These are phyloP conservation scores for Pelagomonas calceolata DNA, from an alignment of 108 stramenopile species.

Conservation along the genomic window DNA sequence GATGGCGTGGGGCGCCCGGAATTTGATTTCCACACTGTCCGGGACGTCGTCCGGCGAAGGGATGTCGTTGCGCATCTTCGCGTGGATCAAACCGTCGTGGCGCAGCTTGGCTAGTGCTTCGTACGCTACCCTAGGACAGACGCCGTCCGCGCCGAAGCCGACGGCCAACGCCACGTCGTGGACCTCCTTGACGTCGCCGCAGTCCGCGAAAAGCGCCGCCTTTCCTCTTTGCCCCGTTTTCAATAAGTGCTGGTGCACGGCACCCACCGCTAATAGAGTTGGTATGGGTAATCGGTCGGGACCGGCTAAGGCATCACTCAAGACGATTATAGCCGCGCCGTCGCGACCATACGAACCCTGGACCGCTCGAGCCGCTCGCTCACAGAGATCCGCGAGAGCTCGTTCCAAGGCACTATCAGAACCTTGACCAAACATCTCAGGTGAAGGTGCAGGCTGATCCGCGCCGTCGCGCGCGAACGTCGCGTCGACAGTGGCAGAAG, in stretches of 20 bases:
- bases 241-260: conserved; percentile 91
- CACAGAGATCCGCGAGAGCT: conserved; percentile 80
- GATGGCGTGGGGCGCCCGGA: too few species aligned
- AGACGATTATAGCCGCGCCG: conserved; percentile 75
- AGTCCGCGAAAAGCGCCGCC: conserved; percentile 79
- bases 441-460: neutral
- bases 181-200: conserved; percentile 90
- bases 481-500: conserved; percentile 66
- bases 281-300: conserved; percentile 82
- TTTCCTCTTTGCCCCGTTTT: conserved; percentile 83
- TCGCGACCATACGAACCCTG: conserved; percentile 56
- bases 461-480: conserved; percentile 46
- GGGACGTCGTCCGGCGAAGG: neutral
- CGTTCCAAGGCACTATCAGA: conserved; percentile 60
- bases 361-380: conserved; percentile 80
- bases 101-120: conserved; percentile 91
- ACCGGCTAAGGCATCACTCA: conserved; percentile 73
- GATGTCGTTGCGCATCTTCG: conserved; percentile 58
- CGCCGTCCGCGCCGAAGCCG: conserved; percentile 89
- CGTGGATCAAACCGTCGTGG: conserved; percentile 68
- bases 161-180: conserved; percentile 81
- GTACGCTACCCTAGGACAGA: conserved; percentile 93
- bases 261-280: conserved; percentile 82
- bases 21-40: too few species aligned
- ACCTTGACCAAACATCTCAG: conserved; percentile 54